Conservation (phyloP, 306 rosid species). For the Quercus berberidifolia region DNA sequence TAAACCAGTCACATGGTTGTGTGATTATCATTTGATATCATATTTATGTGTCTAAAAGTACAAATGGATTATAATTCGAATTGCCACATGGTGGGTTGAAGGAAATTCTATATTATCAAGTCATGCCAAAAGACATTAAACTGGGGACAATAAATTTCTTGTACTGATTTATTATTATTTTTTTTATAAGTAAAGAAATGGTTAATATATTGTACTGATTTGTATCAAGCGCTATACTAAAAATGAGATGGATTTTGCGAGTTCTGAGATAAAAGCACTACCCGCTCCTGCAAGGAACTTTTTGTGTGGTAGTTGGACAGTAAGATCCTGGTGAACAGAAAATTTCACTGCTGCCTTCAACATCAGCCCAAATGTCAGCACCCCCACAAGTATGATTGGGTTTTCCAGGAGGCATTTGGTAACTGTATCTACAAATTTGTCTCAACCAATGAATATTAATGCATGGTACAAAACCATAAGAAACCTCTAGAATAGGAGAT, state of each 20-base stretch:
- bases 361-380: slow-evolving; percentile 73
- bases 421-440: slow-evolving; percentile 59
- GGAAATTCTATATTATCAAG: background rate
- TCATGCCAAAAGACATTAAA: background rate
- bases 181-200: too few relatives aligned
- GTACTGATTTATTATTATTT: background rate
- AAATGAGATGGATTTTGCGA: slow-evolving; percentile 11
- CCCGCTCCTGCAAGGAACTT: slow-evolving; percentile 66
- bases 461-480: background rate
- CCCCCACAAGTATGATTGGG: slow-evolving; percentile 71
- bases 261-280: slow-evolving; percentile 46
- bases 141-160: too few relatives aligned
- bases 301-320: slow-evolving; percentile 59
- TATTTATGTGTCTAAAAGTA: too few relatives aligned
- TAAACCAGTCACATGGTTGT: too few relatives aligned
- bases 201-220: background rate
- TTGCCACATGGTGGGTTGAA: too few relatives aligned
- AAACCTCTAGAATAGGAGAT: slow-evolving; percentile 1
- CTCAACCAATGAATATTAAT: slow-evolving; percentile 16
- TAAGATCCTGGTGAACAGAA: slow-evolving; percentile 83
- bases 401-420: slow-evolving; percentile 64
- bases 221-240: background rate
- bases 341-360: slow-evolving; percentile 51
- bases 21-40: too few relatives aligned
- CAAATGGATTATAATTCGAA: too few relatives aligned